Evolutionary conservation across 345 rosid genomes (phyloP).

Genomic region (Eucalyptus lansdowneana): DNA sequence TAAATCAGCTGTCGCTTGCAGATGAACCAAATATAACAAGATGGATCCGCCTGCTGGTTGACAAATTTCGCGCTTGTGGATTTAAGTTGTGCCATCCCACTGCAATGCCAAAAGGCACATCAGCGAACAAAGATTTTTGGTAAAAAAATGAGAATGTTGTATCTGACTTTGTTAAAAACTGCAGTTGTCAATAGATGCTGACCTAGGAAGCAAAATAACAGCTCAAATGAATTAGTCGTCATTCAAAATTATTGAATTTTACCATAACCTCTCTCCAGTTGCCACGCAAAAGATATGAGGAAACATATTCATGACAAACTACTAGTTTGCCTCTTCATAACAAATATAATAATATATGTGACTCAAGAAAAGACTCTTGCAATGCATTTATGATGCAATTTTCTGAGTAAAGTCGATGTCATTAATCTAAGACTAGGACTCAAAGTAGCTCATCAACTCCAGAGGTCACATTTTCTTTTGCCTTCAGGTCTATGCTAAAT

Average conservation of each 20-base stretch:
- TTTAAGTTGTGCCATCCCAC: slow-evolving; percentile 38
- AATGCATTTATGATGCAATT: neutral
- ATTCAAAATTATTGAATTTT: neutral
- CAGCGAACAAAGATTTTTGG: neutral
- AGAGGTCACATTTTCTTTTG: neutral
- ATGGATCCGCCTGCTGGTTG: slow-evolving; percentile 20
- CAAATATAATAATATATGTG: neutral
- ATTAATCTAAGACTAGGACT: neutral
- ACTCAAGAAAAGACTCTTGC: neutral
- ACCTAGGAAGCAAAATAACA: neutral
- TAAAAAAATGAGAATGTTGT: neutral
- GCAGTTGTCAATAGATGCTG: neutral
- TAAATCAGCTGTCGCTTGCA: too few relatives aligned
- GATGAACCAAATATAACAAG: slow-evolving; percentile 49
- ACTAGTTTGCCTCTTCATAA: neutral
- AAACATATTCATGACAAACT: neutral
- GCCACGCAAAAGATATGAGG: neutral
- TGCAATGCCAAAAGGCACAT: slow-evolving; percentile 7
- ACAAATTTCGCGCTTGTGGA: slow-evolving; percentile 50
- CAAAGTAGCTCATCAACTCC: neutral
- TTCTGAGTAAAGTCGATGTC: neutral
- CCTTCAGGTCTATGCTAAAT: neutral
- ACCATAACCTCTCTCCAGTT: neutral
- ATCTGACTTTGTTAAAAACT: neutral
- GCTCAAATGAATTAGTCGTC: neutral